Evolutionary conservation across 108 stramenopile species (phyloP), one percentile per base, ranked within the genome.

Genomic region (Hondaea fermentalgiana): DNA sequence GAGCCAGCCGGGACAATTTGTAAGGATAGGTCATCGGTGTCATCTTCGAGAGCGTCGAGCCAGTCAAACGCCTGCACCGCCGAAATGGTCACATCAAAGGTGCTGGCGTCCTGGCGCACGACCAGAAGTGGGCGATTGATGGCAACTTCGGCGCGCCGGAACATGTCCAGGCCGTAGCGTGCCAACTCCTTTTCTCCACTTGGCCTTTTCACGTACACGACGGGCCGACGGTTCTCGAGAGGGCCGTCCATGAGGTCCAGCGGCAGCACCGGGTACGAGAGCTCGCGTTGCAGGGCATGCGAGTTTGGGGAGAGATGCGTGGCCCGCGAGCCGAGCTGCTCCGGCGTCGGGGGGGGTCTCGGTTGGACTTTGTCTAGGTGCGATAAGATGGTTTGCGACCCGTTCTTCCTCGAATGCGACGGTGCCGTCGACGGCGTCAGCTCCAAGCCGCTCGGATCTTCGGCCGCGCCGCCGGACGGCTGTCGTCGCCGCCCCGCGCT

Each of bases 131-230:
- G 76, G n/a, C 51, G 45, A 8, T 83, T 45, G 49, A 83, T 12
- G 17, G 19, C 19, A 8, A 83, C 28, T 45, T 83, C 10, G 44
- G 76, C 76, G 6, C 12, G 51, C 10, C 45, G 51, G 51, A 83
- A 83, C 76, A 83, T 83, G 76, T 83, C 76, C 51, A 23, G 14
- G 51, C 76, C 76, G 51, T 83, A 83, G n/a, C 76, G 76, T 8
- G 76, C 76, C 19, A 83, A 45, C 76, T 83, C 51, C 51, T 4
- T 12, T 12, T 55, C 51, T 43, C 76, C 76, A 35, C 28, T 83
- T 16, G 51, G 76, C 51, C 2, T 47, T 23, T 83, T 83, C 6
- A 83, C 23, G 51, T 53, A 83, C n/a, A 83, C 76, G 23, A 12
- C 14, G 6, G 76, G 76, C 25, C 51, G 45, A 12, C 51, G 76